Base-by-base conservation (phyloP, 2,329 filamentous ascomycete genomes). In the Sporothrix protearum region DNA sequence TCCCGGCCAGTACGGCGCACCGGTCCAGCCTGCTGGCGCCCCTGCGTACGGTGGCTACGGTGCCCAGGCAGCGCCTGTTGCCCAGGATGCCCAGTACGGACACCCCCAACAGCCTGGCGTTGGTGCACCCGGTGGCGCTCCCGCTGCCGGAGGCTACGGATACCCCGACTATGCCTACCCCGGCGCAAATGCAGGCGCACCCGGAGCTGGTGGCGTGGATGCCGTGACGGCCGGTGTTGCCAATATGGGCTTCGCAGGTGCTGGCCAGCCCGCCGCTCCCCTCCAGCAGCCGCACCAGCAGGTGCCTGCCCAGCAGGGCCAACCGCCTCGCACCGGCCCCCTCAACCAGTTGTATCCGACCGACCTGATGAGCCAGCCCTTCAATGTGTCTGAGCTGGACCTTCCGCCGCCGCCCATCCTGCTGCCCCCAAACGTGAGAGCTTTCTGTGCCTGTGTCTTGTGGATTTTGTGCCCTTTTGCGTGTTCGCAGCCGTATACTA, bases 301-400 rank as follows among this genome's bases (percentile, higher is more conserved):
- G 63, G 83, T 83, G 74, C 84, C 85, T 74, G 83, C 84, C 67
- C 85, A 84, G 80, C 85, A 83, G 9, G 61, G 67, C 84, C 84
- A 74, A 84, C 82, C 81, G 73, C 78, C 80, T 30, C 80, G 81
- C 77, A 82, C 78, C 76, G 85, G 83, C 76, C 84, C 83, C 76
- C 83, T 97, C 76, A 98, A 97, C 82, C 93, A 95, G 82, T 88
- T 98, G 73, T 95, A 96, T 80, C 92, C 94, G 22, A 95, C 94
- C 57, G 96, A 99, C 79, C 87, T 99, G 73, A 87, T 97, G 77
- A 93, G 91, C 77, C 93, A 97, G 82, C 94, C 95, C 33, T 97
- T 99, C 83, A 95, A 97, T 79, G 94, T 97, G 76, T 89, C 91
- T 67, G 96, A 98, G 83, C 84, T 99, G 75, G 95, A 98, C 77